These are phyloP conservation scores for Phyllostachys edulis DNA, from an alignment of 176 grass and related monocot species.

Conservation along the genomic window DNA sequence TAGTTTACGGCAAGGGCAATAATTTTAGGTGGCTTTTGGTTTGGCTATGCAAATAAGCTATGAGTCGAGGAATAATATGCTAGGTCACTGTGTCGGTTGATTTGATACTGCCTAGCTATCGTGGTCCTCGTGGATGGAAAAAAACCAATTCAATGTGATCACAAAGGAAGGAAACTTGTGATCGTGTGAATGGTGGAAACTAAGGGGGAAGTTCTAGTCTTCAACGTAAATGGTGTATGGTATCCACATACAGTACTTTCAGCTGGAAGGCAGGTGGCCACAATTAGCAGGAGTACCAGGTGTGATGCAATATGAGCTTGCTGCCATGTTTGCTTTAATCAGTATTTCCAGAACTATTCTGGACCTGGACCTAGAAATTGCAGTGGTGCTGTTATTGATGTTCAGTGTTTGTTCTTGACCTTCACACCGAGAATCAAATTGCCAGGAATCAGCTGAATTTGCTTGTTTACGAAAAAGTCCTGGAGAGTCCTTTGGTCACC, in stretches of 20 bases:
- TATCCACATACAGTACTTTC: neutral
- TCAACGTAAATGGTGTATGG: neutral
- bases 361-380: too few relatives aligned
- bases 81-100: neutral
- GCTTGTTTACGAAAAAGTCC: neutral
- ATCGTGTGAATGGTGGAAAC: neutral
- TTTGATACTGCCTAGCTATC: neutral
- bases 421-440: neutral
- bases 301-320: neutral
- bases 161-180: neutral
- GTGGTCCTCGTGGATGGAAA: too few relatives aligned
- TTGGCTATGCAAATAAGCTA: neutral
- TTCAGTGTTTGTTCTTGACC: neutral
- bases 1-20: neutral
- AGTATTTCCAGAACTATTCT: neutral
- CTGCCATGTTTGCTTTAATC: neutral
- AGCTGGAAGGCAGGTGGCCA: neutral
- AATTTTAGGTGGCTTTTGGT: neutral
- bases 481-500: neutral
- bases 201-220: neutral
- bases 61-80: neutral
- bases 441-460: neutral
- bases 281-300: neutral
- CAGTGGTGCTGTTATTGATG: neutral
- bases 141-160: neutral